Evolutionary conservation across 106 monocot genomes (phyloP).

Genomic region (Dendrobium officinale): DNA sequence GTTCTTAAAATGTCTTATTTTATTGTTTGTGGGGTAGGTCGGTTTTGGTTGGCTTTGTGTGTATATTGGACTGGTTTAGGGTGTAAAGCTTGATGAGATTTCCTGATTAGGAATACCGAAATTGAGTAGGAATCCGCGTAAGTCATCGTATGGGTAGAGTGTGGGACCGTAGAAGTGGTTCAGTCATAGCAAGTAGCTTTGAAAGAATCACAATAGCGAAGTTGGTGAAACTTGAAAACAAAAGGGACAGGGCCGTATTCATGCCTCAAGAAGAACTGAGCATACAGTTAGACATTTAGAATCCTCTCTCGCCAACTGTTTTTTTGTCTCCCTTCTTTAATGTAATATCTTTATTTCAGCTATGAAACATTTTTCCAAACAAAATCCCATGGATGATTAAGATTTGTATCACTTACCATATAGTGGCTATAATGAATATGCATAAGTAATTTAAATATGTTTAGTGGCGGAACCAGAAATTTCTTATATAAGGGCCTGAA

Average conservation of each 20-base stretch:
- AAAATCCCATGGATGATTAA: not conserved
- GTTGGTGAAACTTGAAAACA: not conserved
- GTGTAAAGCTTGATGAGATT: not conserved
- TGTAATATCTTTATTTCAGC: not conserved
- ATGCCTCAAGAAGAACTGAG: not conserved
- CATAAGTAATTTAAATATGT: not conserved
- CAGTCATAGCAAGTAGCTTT: not conserved
- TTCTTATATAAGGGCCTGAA: no score
- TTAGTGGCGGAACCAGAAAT: not conserved
- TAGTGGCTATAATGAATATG: not conserved
- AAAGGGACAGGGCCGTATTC: not conserved
- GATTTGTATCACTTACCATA: not conserved
- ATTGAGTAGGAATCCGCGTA: not conserved
- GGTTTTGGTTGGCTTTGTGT: not conserved
- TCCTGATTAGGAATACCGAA: not conserved
- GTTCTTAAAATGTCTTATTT: not conserved
- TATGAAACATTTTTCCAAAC: not conserved
- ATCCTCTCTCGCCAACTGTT: not conserved
- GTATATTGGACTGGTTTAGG: not conserved
- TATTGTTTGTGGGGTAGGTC: not conserved
- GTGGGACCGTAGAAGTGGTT: not conserved
- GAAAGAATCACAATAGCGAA: not conserved
- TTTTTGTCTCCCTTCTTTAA: not conserved
- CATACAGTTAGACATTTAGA: not conserved
- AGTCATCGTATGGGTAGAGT: not conserved